Percentiles rank a stretch among this genome's conserved stretches.
Evolutionary conservation across 345 rosid genomes (phyloP).

Genomic region (Sisymbrium irio): DNA sequence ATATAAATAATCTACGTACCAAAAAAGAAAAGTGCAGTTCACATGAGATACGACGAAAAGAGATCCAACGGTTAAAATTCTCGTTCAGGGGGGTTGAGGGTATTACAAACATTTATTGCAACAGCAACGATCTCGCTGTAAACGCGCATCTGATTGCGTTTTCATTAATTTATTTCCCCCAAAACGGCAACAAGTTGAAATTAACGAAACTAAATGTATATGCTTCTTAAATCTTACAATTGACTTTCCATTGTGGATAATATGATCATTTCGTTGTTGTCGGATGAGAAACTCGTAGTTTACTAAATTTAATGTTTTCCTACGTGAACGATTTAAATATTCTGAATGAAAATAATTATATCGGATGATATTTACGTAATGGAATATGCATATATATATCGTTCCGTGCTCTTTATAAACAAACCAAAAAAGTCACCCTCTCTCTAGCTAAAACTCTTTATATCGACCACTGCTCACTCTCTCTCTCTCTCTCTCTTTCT

Average conservation of each 20-base stretch:
- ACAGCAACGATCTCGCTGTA: neutral
- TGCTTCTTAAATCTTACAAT: neutral
- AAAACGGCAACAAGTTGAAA: neutral
- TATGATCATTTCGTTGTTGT: slow-evolving; percentile 2
- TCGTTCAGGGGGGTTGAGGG: neutral
- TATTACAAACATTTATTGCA: slow-evolving; percentile 12
- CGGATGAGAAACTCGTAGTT: slow-evolving; percentile 12
- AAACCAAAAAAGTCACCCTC: slow-evolving; percentile 3
- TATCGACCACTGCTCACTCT: neutral
- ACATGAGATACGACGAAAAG: neutral
- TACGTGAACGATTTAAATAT: neutral
- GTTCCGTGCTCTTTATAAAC: slow-evolving; percentile 30
- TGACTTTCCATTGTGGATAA: slow-evolving; percentile 13
- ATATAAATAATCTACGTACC: neutral
- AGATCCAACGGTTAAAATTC: slow-evolving; percentile 9
- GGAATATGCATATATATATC: neutral
- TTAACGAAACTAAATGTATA: neutral
- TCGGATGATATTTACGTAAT: neutral
- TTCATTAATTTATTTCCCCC: neutral
- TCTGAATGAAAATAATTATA: neutral
- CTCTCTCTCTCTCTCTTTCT: slow-evolving; percentile 3
- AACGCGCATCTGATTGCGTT: neutral
- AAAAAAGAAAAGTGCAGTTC: neutral
- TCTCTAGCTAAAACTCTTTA: slow-evolving; percentile 16
- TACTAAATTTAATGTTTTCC: neutral